A percentile compares a stretch with the other conserved stretches of the same genome.
Evolutionary conservation across 169 alveolate genomes (phyloP).

Genomic region (Cryptosporidium tyzzeri): DNA sequence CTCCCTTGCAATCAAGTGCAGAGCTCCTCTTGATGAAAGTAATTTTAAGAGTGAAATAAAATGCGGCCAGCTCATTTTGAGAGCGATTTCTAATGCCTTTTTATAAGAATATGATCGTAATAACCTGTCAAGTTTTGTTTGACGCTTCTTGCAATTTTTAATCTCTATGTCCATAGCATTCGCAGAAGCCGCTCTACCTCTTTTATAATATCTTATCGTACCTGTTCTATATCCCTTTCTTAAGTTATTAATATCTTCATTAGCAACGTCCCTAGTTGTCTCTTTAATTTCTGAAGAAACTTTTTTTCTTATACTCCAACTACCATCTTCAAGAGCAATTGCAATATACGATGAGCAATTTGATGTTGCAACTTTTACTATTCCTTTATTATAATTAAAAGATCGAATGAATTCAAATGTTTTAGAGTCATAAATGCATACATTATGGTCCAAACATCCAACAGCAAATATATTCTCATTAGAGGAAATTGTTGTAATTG

Average conservation of each 20-base stretch:
- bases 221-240: slow-evolving; percentile 52
- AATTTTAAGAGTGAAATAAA: slow-evolving; percentile 19
- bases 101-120: slow-evolving; percentile 54
- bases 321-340: slow-evolving; percentile 46
- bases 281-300: background rate
- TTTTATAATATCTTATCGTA: slow-evolving; percentile 54
- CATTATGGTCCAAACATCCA: slow-evolving; percentile 70
- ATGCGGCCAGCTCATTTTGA: slow-evolving; percentile 53
- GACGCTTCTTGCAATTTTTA: slow-evolving; percentile 9
- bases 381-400: slow-evolving; percentile 21
- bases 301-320: slow-evolving; percentile 38
- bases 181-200: slow-evolving; percentile 33
- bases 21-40: slow-evolving; percentile 65
- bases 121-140: slow-evolving; percentile 43
- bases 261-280: background rate
- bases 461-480: slow-evolving; percentile 26
- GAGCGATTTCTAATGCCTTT: slow-evolving; percentile 49
- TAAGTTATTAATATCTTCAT: background rate
- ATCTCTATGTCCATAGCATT: slow-evolving; percentile 7
- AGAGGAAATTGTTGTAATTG: slow-evolving; percentile 32
- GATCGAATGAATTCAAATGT: slow-evolving; percentile 41
- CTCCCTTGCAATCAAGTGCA: slow-evolving; percentile 54
- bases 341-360: slow-evolving; percentile 44
- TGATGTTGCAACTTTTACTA: slow-evolving; percentile 54
- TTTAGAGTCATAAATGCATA: slow-evolving; percentile 9